Conservation (phyloP, 2,329 filamentous ascomycete species). For the Cytospora piceae region DNA sequence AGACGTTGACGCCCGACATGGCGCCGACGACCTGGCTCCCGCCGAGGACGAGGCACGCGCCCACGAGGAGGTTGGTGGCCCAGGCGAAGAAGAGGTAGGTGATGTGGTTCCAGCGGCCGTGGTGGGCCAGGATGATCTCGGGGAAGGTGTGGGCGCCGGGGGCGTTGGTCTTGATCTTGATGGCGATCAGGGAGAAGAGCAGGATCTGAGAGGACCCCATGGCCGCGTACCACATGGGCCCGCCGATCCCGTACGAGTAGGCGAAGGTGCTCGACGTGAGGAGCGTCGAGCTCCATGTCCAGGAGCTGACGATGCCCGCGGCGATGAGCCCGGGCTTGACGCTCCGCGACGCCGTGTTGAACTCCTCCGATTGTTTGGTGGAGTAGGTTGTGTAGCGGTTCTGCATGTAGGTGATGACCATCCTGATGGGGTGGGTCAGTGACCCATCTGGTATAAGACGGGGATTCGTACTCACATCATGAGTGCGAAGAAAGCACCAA, state of each 20-base stretch:
- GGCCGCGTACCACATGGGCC: slow-evolving; percentile 48
- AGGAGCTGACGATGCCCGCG: slow-evolving; percentile 51
- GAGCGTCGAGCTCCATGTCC: slow-evolving; percentile 54
- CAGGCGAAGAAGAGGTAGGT: slow-evolving; percentile 46
- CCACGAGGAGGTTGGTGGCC: slow-evolving; percentile 47
- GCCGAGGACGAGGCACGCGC: slow-evolving; percentile 44
- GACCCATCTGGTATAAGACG: neutral
- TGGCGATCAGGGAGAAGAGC: slow-evolving; percentile 45
- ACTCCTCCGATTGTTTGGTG: slow-evolving; percentile 49
- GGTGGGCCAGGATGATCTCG: slow-evolving; percentile 45
- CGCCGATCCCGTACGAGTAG: slow-evolving; percentile 46
- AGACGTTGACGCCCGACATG: slow-evolving; percentile 47
- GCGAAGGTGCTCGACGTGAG: slow-evolving; percentile 46
- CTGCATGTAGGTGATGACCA: slow-evolving; percentile 46
- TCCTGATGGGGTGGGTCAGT: slow-evolving; percentile 29
- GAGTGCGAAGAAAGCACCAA: slow-evolving; percentile 48
- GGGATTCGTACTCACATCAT: slow-evolving; percentile 40
- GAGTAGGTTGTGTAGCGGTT: slow-evolving; percentile 45
- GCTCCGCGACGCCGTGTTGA: slow-evolving; percentile 49
- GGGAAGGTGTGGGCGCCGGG: slow-evolving; percentile 48
- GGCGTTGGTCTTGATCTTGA: slow-evolving; percentile 46
- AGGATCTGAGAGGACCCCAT: slow-evolving; percentile 46
- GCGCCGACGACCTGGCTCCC: slow-evolving; percentile 45
- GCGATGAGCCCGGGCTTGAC: slow-evolving; percentile 51
- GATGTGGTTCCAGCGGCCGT: slow-evolving; percentile 43